These are phyloP conservation scores for Stephania yunnanensis DNA, from an alignment of 164 flowering plant genomes.

Conservation along the genomic window DNA sequence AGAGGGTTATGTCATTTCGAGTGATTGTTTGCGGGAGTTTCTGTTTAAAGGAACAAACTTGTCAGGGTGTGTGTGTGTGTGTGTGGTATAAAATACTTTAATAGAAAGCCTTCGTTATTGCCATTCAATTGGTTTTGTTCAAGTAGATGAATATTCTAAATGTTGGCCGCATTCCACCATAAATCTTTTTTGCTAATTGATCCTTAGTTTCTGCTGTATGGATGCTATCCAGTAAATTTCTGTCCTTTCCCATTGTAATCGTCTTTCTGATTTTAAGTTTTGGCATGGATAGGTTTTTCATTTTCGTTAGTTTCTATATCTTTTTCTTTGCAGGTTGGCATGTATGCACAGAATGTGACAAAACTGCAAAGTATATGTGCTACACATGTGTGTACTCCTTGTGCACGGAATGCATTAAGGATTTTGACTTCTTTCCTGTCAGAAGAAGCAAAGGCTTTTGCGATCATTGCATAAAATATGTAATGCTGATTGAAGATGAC, in stretches of 20 bases:
- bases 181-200: too few species aligned
- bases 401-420: conserved; percentile 80
- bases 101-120: too few species aligned
- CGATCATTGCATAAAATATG: conserved; percentile 63
- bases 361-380: conserved; percentile 75
- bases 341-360: conserved; percentile 75
- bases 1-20: too few species aligned
- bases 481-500: conserved; percentile 60
- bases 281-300: neutral
- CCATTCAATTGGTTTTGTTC: neutral
- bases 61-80: too few species aligned
- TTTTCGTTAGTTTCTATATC: neutral
- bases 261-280: neutral
- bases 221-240: too few species aligned
- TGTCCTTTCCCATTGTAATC: neutral
- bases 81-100: too few species aligned
- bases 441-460: conserved; percentile 89
- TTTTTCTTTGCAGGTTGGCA: conserved; percentile 77
- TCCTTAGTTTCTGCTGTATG: neutral
- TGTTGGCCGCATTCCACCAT: too few species aligned
- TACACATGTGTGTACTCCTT: conserved; percentile 84
- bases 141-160: neutral
- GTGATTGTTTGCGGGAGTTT: too few species aligned
- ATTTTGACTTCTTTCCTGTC: conserved; percentile 54
- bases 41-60: too few species aligned